These are phyloP conservation scores for Pyrenochaeta sp. DNA, from an alignment of 2,329 filamentous ascomycete species.

Conservation along the genomic window DNA sequence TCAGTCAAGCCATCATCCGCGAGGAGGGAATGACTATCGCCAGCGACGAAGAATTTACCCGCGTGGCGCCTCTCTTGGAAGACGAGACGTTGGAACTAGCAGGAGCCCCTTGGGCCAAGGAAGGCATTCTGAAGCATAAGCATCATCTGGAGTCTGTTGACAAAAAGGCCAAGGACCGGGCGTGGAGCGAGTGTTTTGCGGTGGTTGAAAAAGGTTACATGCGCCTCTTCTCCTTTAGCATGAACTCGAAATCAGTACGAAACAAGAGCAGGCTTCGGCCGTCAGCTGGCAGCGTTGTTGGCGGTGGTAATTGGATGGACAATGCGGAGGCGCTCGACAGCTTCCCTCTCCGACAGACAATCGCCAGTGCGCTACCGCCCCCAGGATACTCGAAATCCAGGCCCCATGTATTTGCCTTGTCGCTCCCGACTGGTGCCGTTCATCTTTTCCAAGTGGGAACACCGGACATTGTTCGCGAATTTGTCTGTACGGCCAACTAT, in stretches of 20 bases:
- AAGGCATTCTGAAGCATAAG: constrained; percentile 95
- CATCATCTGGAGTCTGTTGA: constrained; percentile 91
- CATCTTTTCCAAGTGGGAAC: constrained; percentile 99
- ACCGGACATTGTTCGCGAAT: constrained; percentile 91
- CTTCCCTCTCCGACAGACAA: constrained; percentile 88
- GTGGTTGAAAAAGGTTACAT: constrained; percentile 95
- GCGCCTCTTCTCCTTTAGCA: constrained; percentile 90
- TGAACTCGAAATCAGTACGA: constrained; percentile 75
- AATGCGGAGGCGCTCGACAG: constrained; percentile 90
- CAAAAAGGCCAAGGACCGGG: constrained; percentile 91
- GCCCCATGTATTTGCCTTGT: constrained; percentile 93
- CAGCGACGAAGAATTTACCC: constrained; percentile 66
- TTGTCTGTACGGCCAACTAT: constrained; percentile 94
- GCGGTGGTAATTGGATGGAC: constrained; percentile 97
- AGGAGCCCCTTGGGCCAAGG: constrained; percentile 97
- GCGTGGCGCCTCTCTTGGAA: constrained; percentile 75
- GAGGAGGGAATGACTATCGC: constrained; percentile 73
- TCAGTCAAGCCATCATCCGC: constrained; percentile 95
- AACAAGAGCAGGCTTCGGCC: constrained; percentile 69
- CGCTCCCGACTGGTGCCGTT: constrained; percentile 88
- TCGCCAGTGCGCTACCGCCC: constrained; percentile 86
- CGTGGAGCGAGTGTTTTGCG: constrained; percentile 95
- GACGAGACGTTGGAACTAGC: constrained; percentile 91
- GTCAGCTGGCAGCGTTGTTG: constrained; percentile 74
- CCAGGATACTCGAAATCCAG: constrained; percentile 92